Percentiles rank a stretch among this genome's conserved stretches.
These are phyloP conservation scores for Parafenestella ontariensis DNA, from an alignment of 2,329 filamentous ascomycete species.

Conservation along the genomic window DNA sequence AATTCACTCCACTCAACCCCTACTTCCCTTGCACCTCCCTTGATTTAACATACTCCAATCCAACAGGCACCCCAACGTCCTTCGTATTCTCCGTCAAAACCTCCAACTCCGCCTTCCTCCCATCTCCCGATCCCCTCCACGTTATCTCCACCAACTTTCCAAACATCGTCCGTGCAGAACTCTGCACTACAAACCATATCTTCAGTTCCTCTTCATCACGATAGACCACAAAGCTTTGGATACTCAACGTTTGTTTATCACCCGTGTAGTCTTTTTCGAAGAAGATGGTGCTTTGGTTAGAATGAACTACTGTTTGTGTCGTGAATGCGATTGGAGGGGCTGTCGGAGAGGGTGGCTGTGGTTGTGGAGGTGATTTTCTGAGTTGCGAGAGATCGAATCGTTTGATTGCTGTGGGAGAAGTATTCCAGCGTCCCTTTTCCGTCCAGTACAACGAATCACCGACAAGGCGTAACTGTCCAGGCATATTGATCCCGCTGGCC, in stretches of 20 bases:
- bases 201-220: constrained; percentile 1
- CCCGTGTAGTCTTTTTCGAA: constrained; percentile 12
- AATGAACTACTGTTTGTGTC: constrained; percentile 9
- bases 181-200: constrained; percentile 15
- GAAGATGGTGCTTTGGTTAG: constrained; percentile 13
- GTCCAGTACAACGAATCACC: constrained; percentile 9
- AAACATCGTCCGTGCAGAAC: constrained; percentile 13
- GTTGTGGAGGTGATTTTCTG: not conserved
- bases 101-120: constrained; percentile 5
- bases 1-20: not conserved
- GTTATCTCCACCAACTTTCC: constrained; percentile 16
- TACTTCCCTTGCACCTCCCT: not conserved
- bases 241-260: constrained; percentile 11
- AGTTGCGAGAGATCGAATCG: constrained; percentile 1
- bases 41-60: constrained; percentile 14
- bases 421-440: constrained; percentile 12
- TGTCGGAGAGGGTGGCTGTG: not conserved
- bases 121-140: constrained; percentile 4
- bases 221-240: constrained; percentile 15
- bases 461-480: constrained; percentile 14
- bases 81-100: constrained; percentile 10
- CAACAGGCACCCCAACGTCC: constrained; percentile 17
- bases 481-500: constrained; percentile 10
- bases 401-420: constrained; percentile 15
- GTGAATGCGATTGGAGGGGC: not conserved